These are phyloP conservation scores for Rhizopus sp. DNA, from an alignment of 371 early-diverging fungal genomes.

Conservation along the genomic window DNA sequence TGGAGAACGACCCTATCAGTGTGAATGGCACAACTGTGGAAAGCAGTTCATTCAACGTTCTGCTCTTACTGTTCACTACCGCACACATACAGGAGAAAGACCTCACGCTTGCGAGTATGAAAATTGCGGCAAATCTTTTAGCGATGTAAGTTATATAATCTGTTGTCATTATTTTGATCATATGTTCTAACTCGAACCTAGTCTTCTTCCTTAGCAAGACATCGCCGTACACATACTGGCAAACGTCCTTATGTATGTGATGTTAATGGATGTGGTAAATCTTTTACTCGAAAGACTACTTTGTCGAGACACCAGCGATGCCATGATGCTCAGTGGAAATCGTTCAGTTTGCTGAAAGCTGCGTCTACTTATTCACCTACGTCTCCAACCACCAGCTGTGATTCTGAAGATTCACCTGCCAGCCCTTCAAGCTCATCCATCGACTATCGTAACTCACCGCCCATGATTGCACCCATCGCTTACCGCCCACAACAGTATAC, in stretches of 20 bases:
- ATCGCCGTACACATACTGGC: constrained; percentile 54
- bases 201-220: constrained; percentile 54
- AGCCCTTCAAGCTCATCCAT: constrained; percentile 16
- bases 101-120: constrained; percentile 74
- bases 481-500: constrained; percentile 17
- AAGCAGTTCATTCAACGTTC: constrained; percentile 82
- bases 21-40: constrained; percentile 65
- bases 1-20: constrained; percentile 71
- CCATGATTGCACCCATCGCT: constrained; percentile 27
- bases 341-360: constrained; percentile 25
- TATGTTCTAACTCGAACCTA: constrained; percentile 7
- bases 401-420: constrained; percentile 22
- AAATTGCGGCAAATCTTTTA: constrained; percentile 63
- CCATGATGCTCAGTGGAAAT: constrained; percentile 44
- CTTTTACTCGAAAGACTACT: constrained; percentile 71
- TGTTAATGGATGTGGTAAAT: constrained; percentile 55
- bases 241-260: constrained; percentile 54
- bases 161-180: not conserved
- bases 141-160: constrained; percentile 50
- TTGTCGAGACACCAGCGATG: constrained; percentile 67
- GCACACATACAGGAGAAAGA: constrained; percentile 81
- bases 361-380: constrained; percentile 15
- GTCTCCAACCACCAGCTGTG: constrained; percentile 25
- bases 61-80: constrained; percentile 76
- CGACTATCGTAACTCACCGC: constrained; percentile 19